Conservation (phyloP, 2,329 filamentous ascomycete species). For the Colletotrichum sp. region DNA sequence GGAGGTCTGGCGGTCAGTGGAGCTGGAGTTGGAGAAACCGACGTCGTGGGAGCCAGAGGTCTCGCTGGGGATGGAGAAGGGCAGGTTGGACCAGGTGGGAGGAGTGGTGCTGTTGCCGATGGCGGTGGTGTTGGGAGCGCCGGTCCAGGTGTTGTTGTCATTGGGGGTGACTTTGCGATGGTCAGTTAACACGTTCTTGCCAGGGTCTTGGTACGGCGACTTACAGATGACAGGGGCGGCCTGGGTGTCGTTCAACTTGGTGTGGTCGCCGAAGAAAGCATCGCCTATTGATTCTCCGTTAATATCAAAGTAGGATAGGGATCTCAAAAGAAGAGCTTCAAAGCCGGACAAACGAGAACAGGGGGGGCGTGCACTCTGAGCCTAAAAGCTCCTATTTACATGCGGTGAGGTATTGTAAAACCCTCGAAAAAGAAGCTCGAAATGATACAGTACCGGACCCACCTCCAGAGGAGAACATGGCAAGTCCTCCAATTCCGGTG, state of each 20-base stretch:
- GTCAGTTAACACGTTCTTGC: neutral
- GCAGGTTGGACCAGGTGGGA: slow-evolving; percentile 27
- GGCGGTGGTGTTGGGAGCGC: slow-evolving; percentile 22
- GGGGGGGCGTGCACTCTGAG: neutral
- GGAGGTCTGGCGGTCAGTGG: slow-evolving; percentile 6
- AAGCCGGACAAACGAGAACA: neutral
- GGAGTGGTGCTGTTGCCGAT: neutral
- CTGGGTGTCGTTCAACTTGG: slow-evolving; percentile 4
- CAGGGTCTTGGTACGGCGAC: neutral
- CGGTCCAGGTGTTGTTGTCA: slow-evolving; percentile 19
- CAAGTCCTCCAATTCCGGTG: slow-evolving; percentile 26
- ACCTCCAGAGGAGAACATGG: slow-evolving; percentile 28
- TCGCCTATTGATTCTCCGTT: neutral
- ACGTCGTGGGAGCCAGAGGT: slow-evolving; percentile 23
- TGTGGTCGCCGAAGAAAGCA: slow-evolving; percentile 3
- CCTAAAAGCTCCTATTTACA: neutral
- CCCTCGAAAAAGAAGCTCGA: neutral
- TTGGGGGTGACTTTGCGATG: slow-evolving; percentile 15
- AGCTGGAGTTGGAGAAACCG: slow-evolving; percentile 20
- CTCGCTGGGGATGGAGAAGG: slow-evolving; percentile 26
- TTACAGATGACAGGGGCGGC: slow-evolving; percentile 12
- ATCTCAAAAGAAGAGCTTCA: neutral
- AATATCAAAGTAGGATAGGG: neutral
- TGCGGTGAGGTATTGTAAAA: neutral
- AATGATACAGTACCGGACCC: neutral